Base-by-base conservation (phyloP, 257 asterid species). In the Ophiorrhiza pumila region DNA sequence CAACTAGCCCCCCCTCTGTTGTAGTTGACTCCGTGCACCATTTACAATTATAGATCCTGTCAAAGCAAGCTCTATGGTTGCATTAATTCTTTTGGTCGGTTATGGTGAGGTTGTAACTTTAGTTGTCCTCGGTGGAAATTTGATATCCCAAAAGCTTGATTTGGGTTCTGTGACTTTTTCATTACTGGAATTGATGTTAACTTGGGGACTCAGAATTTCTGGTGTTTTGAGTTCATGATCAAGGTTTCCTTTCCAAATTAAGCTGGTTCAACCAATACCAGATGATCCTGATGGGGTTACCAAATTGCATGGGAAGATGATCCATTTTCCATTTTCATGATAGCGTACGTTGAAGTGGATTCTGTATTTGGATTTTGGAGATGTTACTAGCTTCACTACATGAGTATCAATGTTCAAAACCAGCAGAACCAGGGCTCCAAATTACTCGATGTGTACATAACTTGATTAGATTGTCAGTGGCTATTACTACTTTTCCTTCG, bases 401-500 rank as follows among this genome's bases (percentile, higher is more conserved):
- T 92, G 87, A 78, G 80, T 76, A 67, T 95, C 98, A n/a, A n/a
- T n/a, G n/a, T n/a, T n/a, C n/a, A 50, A 95, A 95, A 79, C 99
- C 98, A 56, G 99, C 97, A 46, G 97, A 89, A 20, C 99, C 99
- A 0, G 94, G 97, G 85, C 91, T 86, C 97, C 98, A 95, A 13
- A 86, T 75, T 58, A 90, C 80, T 60, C 97, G 96, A 69, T 88
- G 96, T 1, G 99, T 89, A 7, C 96, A 92, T 65, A 95, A 71
- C 82, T 95, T 95, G 75, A 95, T 92, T 35, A 95, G 94, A 82
- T 95, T 95, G 77, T 95, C 99, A 1, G 99, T 95, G 72, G 99
- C 97, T 80, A 95, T 89, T 53, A 90, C 92, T 63, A 95, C 92
- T 83, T 92, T 95, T 27, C 98, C 97, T 82, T 95, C 99, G 68